Percentiles rank a stretch among this genome's conserved stretches.
phyloP scores from a whole-genome alignment of 208 protist species.

The Wallacemonas sp. region DNA sequence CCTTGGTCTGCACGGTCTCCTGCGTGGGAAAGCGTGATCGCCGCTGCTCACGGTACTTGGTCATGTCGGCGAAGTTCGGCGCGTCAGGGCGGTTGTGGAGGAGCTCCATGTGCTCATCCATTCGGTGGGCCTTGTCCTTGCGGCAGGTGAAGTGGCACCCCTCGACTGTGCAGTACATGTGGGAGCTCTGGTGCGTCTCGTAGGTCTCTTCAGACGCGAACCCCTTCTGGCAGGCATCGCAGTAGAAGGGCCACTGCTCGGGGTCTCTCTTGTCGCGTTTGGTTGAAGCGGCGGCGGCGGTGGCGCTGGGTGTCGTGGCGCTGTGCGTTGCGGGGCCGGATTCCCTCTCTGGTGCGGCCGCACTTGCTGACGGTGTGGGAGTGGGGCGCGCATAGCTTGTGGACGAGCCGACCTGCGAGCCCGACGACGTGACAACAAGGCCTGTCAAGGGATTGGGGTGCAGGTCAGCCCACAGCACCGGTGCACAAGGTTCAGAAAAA shows the following conservation, averaged over 20 bases:
- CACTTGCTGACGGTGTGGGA: neutral
- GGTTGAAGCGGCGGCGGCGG: neutral
- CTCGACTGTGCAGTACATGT: constrained; percentile 80
- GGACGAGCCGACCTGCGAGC: too few relatives aligned
- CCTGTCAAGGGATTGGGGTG: constrained; percentile 5
- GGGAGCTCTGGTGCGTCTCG: constrained; percentile 57
- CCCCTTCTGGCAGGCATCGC: constrained; percentile 80
- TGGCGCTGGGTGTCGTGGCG: too few relatives aligned
- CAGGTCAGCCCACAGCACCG: neutral
- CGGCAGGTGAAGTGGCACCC: constrained; percentile 88
- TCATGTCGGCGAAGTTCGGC: constrained; percentile 72
- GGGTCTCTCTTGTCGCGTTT: constrained; percentile 9
- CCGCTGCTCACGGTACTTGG: constrained; percentile 69
- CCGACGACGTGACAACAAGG: neutral
- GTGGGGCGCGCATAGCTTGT: too few relatives aligned
- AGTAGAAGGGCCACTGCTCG: constrained; percentile 53
- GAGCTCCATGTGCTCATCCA: constrained; percentile 86
- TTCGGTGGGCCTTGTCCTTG: constrained; percentile 58
- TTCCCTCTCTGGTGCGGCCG: too few relatives aligned
- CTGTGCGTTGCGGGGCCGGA: neutral
- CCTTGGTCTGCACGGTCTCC: constrained; percentile 67
- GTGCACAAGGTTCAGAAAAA: neutral
- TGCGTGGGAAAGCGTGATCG: constrained; percentile 77
- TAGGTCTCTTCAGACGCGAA: constrained; percentile 59
- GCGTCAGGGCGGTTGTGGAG: constrained; percentile 86